A percentile compares a stretch with the other conserved stretches of the same genome.
Conservation (phyloP, 495 filamentous ascomycete species). For the Darksidea phi region DNA sequence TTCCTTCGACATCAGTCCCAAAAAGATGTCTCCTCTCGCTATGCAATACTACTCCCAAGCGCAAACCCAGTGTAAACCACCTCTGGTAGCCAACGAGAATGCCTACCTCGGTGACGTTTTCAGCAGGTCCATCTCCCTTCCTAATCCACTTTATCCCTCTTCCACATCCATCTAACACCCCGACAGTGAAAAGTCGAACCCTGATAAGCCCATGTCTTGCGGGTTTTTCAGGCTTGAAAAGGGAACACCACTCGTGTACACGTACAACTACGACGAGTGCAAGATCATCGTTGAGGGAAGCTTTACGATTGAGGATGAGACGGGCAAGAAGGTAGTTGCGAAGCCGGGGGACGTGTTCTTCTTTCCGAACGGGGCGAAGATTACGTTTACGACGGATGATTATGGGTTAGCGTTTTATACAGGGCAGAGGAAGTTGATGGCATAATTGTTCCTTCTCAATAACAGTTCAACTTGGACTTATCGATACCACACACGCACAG, state of each 20-base stretch:
- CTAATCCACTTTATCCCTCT: neutral
- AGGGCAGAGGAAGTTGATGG: conserved; percentile 41
- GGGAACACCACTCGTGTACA: conserved; percentile 70
- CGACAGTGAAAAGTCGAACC: conserved; percentile 54
- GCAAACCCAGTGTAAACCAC: conserved; percentile 65
- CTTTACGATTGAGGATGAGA: conserved; percentile 71
- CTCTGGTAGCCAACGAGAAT: conserved; percentile 72
- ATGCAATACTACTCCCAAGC: conserved; percentile 60
- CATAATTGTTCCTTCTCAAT: too few relatives aligned
- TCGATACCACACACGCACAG: too few relatives aligned
- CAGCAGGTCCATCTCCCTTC: conserved; percentile 49
- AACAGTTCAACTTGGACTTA: too few relatives aligned
- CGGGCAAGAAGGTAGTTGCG: conserved; percentile 66
- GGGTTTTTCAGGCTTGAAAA: conserved; percentile 76
- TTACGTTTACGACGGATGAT: conserved; percentile 69
- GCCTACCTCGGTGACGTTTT: conserved; percentile 68
- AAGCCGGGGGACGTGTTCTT: conserved; percentile 73
- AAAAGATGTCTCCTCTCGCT: conserved; percentile 37
- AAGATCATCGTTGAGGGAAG: conserved; percentile 78
- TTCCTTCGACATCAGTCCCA: conserved; percentile 18
- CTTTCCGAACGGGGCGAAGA: conserved; percentile 73
- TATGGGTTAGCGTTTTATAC: conserved; percentile 70
- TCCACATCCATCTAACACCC: conserved; percentile 14
- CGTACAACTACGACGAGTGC: conserved; percentile 75
- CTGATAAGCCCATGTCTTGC: conserved; percentile 62